These are phyloP conservation scores for Gloeopeniophorella convolvens DNA, from an alignment of 768 basidiomycete genomes.

Conservation along the genomic window DNA sequence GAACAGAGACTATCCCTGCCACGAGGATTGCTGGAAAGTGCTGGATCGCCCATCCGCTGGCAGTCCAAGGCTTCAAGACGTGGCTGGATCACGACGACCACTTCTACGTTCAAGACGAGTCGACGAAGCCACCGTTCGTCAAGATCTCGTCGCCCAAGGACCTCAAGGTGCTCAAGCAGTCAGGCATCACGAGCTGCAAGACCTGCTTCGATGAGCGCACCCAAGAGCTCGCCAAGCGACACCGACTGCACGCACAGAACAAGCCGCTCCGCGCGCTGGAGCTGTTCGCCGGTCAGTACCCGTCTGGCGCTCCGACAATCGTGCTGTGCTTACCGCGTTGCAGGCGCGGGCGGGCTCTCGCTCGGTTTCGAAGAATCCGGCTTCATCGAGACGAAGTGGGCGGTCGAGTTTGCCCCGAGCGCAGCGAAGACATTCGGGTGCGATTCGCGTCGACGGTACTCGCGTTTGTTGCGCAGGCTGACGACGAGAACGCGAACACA, in stretches of 20 bases:
- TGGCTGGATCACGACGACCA: conserved; percentile 56
- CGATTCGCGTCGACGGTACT: no score
- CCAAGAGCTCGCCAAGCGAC: conserved; percentile 25
- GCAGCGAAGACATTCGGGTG: conserved; percentile 65
- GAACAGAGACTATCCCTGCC: conserved; percentile 24
- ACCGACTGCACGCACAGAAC: conserved; percentile 31
- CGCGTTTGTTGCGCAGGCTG: no score
- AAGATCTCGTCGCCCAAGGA: not conserved
- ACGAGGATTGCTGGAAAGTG: conserved; percentile 48
- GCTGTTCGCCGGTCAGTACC: conserved; percentile 70
- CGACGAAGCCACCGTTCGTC: not conserved
- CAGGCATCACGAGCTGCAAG: conserved; percentile 33
- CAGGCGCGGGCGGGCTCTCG: conserved; percentile 72
- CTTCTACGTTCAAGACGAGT: conserved; percentile 26
- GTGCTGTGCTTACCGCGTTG: not conserved
- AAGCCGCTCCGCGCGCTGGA: conserved; percentile 54
- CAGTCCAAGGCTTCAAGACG: conserved; percentile 27
- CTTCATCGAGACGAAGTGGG: conserved; percentile 60
- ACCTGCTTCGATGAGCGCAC: conserved; percentile 34
- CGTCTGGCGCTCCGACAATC: not conserved
- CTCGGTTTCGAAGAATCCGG: conserved; percentile 57
- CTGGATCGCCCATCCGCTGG: conserved; percentile 37
- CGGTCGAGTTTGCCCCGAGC: conserved; percentile 56
- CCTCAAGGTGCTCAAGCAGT: not conserved
- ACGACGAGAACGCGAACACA: no score